phyloP scores from a whole-genome alignment of 345 rosid species.

The Bretschneidera sinensis region DNA sequence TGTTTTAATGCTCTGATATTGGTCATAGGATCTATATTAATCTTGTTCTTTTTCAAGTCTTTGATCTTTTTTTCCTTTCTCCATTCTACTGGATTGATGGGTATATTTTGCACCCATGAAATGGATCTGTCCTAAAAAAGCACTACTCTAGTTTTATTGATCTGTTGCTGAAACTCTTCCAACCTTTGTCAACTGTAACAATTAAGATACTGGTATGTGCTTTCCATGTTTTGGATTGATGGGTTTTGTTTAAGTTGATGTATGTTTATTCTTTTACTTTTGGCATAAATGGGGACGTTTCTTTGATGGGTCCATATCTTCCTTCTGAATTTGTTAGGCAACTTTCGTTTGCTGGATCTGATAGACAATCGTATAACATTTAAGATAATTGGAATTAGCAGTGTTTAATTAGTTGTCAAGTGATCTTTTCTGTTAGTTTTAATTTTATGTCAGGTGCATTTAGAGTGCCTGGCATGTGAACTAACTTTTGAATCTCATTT shows the following conservation, averaged over 20 bases:
- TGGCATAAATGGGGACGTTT: not conserved
- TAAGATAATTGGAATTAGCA: not conserved
- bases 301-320: not conserved
- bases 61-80: not conserved
- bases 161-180: not conserved
- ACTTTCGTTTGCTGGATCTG: constrained; percentile 4
- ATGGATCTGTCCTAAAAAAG: constrained; percentile 15
- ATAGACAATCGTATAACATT: not conserved
- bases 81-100: not conserved
- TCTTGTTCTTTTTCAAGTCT: not conserved
- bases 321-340: not conserved
- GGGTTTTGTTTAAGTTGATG: not conserved
- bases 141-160: not conserved
- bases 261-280: not conserved
- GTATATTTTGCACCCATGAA: not conserved
- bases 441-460: not conserved
- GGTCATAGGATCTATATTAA: constrained; percentile 1
- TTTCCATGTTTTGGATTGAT: not conserved
- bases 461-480: no score
- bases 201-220: not conserved
- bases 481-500: no score
- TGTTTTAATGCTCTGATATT: not conserved
- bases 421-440: no score
- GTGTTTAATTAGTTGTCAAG: not conserved
- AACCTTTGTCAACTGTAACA: not conserved